Evolutionary conservation across 1,139 yeast genomes (phyloP).

Genomic region (Zygoascus sp.): DNA sequence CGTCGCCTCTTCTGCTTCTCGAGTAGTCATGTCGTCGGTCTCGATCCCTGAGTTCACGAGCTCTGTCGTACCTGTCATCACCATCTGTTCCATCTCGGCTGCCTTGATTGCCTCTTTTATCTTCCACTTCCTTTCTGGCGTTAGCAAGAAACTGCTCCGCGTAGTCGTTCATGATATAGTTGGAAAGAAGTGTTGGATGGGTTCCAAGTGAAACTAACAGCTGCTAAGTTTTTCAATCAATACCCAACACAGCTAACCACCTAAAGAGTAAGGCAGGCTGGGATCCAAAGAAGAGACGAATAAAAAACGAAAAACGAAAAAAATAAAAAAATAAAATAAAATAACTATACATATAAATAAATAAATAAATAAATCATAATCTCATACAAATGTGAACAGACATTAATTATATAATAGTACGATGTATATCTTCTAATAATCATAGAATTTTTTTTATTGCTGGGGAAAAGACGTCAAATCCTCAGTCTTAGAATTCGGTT

Average conservation of each 20-base stretch:
- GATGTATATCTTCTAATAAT: conserved; percentile 12
- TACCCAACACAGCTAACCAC: neutral
- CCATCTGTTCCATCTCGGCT: neutral
- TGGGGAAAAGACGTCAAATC: neutral
- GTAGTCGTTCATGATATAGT: conserved; percentile 9
- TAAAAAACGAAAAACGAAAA: conserved; percentile 9
- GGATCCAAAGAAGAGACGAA: conserved; percentile 5
- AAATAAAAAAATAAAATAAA: conserved; percentile 11
- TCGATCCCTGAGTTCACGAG: conserved; percentile 16
- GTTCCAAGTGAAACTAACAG: neutral
- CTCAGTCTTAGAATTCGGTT: conserved; percentile 31
- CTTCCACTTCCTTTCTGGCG: conserved; percentile 7
- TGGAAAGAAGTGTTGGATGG: neutral
- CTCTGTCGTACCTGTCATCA: conserved; percentile 15
- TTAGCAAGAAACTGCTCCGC: conserved; percentile 9
- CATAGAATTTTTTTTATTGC: neutral
- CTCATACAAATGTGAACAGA: conserved; percentile 7
- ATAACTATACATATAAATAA: conserved; percentile 5
- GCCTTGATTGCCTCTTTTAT: neutral
- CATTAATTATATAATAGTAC: conserved; percentile 10
- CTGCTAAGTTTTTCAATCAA: neutral
- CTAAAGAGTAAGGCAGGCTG: neutral
- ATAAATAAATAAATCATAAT: conserved; percentile 6
- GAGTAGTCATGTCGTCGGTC: conserved; percentile 14
- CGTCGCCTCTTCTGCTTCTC: neutral